Base-by-base conservation (phyloP, 768 basidiomycete species). In the Hericium coralloides region DNA sequence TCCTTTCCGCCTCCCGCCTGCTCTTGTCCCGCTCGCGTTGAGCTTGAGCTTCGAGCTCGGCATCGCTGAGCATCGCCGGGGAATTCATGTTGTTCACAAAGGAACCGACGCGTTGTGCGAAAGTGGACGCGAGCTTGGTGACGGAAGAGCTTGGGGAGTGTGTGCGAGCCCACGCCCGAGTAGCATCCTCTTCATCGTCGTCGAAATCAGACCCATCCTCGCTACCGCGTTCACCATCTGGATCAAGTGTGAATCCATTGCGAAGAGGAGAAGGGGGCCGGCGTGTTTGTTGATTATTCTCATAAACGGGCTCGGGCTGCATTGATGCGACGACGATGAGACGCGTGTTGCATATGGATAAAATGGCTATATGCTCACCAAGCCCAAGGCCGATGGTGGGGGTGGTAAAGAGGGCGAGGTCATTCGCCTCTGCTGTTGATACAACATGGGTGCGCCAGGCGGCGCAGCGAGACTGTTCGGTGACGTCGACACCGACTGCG, bases 21-120 rank as follows among this genome's bases (percentile, higher is more conserved):
- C 85, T 87, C 45, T 76, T 73, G 62, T 92, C 90, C 47, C 90
- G 80, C 67, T 92, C 89, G 25, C 82, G 73, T 58, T 85, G 80
- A 9, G 88, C 89, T 59, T 91, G 86, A 2, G 87, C 88, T 69
- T 92, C 90, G 9, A 93, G 70, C 66, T 93, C 87, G 0, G 85
- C 87, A 65, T 91, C 88, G 2, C 84, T 80, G 2, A 80, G 87
- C 20, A 79, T 70, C 18, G 57, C 58, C 4, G 63, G 64, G 6
- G 76, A 70, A 60, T 65, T 68, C 49, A 80, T 77, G 48, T 76
- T 77, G 43, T 75, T 79, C 56, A 91, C 80, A 56, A 90, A 74
- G 17, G 79, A 79, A 43, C 82, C 82, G n/a, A 92, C 82, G 39
- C 84, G 80, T 59, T 89, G 85, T 6, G 87, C 87, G 56, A 92